Conservation (phyloP, 192 early-diverging fungal genomes). For the Coemansia sp. region DNA sequence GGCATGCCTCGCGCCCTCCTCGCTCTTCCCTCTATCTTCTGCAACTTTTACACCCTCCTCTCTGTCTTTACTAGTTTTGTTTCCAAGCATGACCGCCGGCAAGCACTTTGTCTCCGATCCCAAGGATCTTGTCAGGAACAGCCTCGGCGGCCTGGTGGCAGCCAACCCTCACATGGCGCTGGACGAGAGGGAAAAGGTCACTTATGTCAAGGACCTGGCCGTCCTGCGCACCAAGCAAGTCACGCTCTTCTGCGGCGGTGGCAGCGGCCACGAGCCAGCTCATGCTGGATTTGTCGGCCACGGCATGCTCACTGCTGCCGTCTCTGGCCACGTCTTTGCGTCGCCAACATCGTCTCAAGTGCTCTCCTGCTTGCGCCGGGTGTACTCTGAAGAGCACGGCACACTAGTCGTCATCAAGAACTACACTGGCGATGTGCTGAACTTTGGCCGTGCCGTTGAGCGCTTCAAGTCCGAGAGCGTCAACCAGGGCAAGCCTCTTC, state of each 20-base stretch:
- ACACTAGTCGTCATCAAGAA: slow-evolving; percentile 82
- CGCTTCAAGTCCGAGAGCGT: slow-evolving; percentile 72
- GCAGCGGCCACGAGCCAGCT: slow-evolving; percentile 81
- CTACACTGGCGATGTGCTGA: slow-evolving; percentile 77
- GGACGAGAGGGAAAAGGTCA: slow-evolving; percentile 62
- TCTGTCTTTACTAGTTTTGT: not conserved
- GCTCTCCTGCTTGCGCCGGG: slow-evolving; percentile 64
- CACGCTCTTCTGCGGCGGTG: slow-evolving; percentile 78
- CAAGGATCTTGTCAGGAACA: slow-evolving; percentile 61
- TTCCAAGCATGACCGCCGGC: slow-evolving; percentile 19
- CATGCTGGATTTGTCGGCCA: slow-evolving; percentile 75
- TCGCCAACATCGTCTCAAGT: slow-evolving; percentile 79
- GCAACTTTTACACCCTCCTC: not conserved
- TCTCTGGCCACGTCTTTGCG: slow-evolving; percentile 83
- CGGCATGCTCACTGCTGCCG: slow-evolving; percentile 73
- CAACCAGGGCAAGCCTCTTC: slow-evolving; percentile 36
- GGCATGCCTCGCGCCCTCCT: too few relatives aligned
- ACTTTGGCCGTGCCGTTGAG: slow-evolving; percentile 81
- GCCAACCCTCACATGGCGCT: slow-evolving; percentile 61
- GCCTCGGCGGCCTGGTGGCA: slow-evolving; percentile 56
- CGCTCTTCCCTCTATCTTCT: not conserved
- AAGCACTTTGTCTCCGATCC: slow-evolving; percentile 63
- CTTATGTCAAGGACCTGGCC: slow-evolving; percentile 59
- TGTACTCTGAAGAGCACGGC: slow-evolving; percentile 61
- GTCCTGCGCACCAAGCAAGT: slow-evolving; percentile 59